Conservation (phyloP, 352 stramenopile species). For the Phytophthora nicotianae region DNA sequence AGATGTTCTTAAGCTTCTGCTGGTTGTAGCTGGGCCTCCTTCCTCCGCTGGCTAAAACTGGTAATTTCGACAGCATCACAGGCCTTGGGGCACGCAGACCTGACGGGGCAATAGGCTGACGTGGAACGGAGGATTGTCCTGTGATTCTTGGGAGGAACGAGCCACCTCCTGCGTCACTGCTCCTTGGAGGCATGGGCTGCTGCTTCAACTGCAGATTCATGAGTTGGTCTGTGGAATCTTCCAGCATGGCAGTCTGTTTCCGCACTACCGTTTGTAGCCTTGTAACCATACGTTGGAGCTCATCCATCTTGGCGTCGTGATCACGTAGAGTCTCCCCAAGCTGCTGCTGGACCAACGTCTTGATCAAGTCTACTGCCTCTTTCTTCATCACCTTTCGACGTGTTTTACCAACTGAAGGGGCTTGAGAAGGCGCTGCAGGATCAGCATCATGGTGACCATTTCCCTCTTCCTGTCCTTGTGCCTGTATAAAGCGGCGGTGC, state of each 20-base stretch:
- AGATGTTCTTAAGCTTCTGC: too few species aligned
- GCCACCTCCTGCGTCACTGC: not conserved
- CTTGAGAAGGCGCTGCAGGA: not conserved
- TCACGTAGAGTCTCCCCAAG: constrained; percentile 42
- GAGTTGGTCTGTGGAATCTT: constrained; percentile 35
- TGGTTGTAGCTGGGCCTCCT: constrained; percentile 4
- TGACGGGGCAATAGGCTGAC: constrained; percentile 28
- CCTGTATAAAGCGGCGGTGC: constrained; percentile 8
- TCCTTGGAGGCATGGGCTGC: constrained; percentile 8
- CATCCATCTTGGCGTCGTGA: constrained; percentile 46
- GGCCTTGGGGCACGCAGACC: constrained; percentile 26
- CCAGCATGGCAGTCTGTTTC: constrained; percentile 45
- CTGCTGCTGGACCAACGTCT: constrained; percentile 44
- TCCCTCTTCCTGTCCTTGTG: constrained; percentile 4
- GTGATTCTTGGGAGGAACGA: constrained; percentile 23
- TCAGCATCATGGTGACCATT: not conserved
- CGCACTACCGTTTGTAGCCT: constrained; percentile 51
- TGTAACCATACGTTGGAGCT: constrained; percentile 46
- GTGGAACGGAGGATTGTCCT: constrained; percentile 5
- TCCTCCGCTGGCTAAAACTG: constrained; percentile 10
- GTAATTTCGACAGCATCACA: constrained; percentile 29
- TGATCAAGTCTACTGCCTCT: constrained; percentile 48
- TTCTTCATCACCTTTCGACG: constrained; percentile 59
- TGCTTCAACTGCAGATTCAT: constrained; percentile 19
- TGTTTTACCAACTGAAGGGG: constrained; percentile 12